Evolutionary conservation across 2,329 filamentous ascomycete genomes (phyloP).

Genomic region (Nectriaceae sp.): DNA sequence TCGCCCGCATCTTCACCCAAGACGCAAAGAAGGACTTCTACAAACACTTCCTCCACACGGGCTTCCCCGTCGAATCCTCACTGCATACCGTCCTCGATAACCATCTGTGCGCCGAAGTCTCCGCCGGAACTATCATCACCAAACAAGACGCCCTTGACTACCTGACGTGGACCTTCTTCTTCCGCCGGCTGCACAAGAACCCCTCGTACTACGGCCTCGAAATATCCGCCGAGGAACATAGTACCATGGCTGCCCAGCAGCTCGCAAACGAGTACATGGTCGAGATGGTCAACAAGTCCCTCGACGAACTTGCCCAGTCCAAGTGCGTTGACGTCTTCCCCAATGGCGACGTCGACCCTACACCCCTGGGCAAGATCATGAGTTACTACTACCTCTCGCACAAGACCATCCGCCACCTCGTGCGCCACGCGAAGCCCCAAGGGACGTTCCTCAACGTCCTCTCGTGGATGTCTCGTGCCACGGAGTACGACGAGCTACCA

Average conservation of each 20-base stretch:
- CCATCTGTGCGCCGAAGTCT: constrained; percentile 93
- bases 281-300: constrained; percentile 83
- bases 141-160: constrained; percentile 98
- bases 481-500: constrained; percentile 95
- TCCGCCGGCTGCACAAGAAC: constrained; percentile 95
- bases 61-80: constrained; percentile 95
- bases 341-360: constrained; percentile 88
- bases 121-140: constrained; percentile 86
- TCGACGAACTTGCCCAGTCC: constrained; percentile 79
- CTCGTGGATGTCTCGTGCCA: constrained; percentile 89
- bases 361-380: constrained; percentile 96
- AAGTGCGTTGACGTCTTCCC: constrained; percentile 80
- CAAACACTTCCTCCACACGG: constrained; percentile 97
- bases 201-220: constrained; percentile 97
- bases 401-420: constrained; percentile 86
- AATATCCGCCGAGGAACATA: constrained; percentile 90
- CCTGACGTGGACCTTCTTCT: constrained; percentile 99
- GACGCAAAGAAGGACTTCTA: constrained; percentile 99
- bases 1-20: constrained; percentile 96
- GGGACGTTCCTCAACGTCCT: constrained; percentile 82
- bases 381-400: constrained; percentile 98
- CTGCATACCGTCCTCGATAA: constrained; percentile 96
- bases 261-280: constrained; percentile 95
- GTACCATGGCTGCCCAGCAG: constrained; percentile 80
- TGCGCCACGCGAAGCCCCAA: constrained; percentile 71